Evolutionary conservation across 2,329 filamentous ascomycete genomes (phyloP).

Genomic region (Colletotrichum spaethianum): DNA sequence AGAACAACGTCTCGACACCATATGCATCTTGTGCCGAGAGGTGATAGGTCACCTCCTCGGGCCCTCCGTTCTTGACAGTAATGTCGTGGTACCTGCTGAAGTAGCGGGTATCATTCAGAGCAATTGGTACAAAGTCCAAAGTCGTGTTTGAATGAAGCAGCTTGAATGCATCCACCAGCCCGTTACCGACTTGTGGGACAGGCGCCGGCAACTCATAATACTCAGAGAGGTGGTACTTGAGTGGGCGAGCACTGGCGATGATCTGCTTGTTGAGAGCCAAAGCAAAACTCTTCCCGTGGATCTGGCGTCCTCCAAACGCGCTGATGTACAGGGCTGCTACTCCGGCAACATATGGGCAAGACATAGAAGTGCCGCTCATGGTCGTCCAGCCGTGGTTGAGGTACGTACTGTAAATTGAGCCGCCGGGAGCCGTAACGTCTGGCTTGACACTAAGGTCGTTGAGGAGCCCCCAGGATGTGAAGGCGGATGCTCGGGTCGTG

Average conservation of each 20-base stretch:
- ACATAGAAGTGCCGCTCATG: conserved; percentile 65
- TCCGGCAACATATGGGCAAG: conserved; percentile 61
- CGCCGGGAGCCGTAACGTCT: conserved; percentile 59
- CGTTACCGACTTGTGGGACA: conserved; percentile 57
- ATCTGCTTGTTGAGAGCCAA: conserved; percentile 49
- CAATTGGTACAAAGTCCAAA: conserved; percentile 55
- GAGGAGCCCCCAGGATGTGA: conserved; percentile 59
- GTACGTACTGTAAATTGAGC: conserved; percentile 58
- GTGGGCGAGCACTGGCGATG: conserved; percentile 49
- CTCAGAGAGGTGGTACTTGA: conserved; percentile 47
- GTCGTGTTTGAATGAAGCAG: conserved; percentile 55
- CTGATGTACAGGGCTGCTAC: conserved; percentile 55
- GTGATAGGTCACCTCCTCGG: conserved; percentile 51
- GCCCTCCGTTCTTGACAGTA: conserved; percentile 55
- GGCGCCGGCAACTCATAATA: conserved; percentile 47
- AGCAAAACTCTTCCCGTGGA: conserved; percentile 50
- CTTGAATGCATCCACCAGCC: conserved; percentile 58
- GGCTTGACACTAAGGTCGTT: conserved; percentile 61
- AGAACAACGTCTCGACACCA: conserved; percentile 53
- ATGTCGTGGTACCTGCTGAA: conserved; percentile 49
- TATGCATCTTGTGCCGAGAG: conserved; percentile 48
- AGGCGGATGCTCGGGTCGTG: conserved; percentile 44
- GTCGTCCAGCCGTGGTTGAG: conserved; percentile 55
- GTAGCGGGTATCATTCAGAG: conserved; percentile 61
- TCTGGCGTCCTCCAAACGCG: conserved; percentile 49